These are phyloP conservation scores for Corylus heterophylla DNA, from an alignment of 306 rosid species.

Conservation along the genomic window DNA sequence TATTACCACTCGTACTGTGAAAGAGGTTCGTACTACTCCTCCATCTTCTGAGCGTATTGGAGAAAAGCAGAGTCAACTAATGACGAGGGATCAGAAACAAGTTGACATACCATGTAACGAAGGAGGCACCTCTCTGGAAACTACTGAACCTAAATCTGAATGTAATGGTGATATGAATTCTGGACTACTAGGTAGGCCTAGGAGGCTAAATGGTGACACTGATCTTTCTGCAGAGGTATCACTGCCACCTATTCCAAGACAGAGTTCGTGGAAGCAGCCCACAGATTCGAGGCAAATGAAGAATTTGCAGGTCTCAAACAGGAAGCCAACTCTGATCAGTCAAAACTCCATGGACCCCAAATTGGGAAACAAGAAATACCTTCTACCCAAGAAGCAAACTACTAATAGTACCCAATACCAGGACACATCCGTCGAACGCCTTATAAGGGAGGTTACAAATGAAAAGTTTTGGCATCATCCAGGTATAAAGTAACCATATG, in stretches of 20 bases:
- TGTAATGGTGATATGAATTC: conserved; percentile 62
- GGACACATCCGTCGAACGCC: conserved; percentile 95
- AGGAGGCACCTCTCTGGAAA: conserved; percentile 53
- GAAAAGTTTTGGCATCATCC: conserved; percentile 98
- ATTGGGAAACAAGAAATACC: conserved; percentile 66
- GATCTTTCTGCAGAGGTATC: conserved; percentile 60
- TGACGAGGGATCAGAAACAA: conserved; percentile 68
- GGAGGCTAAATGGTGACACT: conserved; percentile 61
- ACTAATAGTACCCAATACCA: conserved; percentile 56
- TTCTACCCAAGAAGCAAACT: conserved; percentile 74
- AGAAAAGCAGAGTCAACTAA: conserved; percentile 44
- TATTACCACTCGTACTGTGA: conserved; percentile 60
- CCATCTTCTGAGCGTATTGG: conserved; percentile 60
- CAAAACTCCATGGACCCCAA: conserved; percentile 68
- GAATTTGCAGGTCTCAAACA: conserved; percentile 52
- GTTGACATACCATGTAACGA: conserved; percentile 53
- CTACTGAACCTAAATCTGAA: conserved; percentile 65
- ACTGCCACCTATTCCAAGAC: conserved; percentile 75
- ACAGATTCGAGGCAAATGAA: conserved; percentile 67
- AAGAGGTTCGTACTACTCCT: conserved; percentile 66
- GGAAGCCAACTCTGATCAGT: conserved; percentile 57
- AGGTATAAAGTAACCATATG: conserved; percentile 52
- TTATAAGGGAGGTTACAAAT: conserved; percentile 93
- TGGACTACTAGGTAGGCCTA: conserved; percentile 55
- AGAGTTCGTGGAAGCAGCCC: conserved; percentile 87